These are phyloP conservation scores for Lantana camara DNA, from an alignment of 257 asterid genomes.

Conservation along the genomic window DNA sequence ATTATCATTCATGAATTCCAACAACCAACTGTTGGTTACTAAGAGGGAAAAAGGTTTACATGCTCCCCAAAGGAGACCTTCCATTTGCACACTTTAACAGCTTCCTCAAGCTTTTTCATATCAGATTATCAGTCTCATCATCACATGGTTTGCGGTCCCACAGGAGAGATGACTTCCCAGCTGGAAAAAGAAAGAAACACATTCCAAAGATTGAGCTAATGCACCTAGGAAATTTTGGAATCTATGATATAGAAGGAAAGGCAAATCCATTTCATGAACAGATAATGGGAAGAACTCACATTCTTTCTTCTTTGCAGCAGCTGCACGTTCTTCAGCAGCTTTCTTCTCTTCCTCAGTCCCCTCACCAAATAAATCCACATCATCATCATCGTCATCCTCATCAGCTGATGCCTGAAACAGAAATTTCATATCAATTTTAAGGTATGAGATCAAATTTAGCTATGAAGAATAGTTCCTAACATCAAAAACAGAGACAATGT, in stretches of 20 bases:
- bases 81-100: slow-evolving; percentile 51
- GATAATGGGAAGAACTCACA: too few relatives aligned
- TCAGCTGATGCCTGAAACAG: too few relatives aligned
- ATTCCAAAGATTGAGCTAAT: neutral
- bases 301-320: slow-evolving; percentile 73
- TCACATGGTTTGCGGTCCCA: slow-evolving; percentile 53
- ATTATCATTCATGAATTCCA: neutral
- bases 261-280: neutral
- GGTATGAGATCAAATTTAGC: too few relatives aligned
- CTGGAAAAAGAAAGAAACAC: neutral
- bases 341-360: slow-evolving; percentile 97
- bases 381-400: too few relatives aligned
- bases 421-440: too few relatives aligned
- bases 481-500: too few relatives aligned
- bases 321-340: slow-evolving; percentile 92
- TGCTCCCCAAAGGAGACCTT: too few relatives aligned
- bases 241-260: neutral
- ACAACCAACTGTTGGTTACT: neutral
- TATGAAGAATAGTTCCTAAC: too few relatives aligned
- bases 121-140: slow-evolving; percentile 78
- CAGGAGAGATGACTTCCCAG: slow-evolving; percentile 53
- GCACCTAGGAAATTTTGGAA: neutral
- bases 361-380: too few relatives aligned
- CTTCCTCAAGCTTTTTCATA: slow-evolving; percentile 78
- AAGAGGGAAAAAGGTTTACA: slow-evolving; percentile 35